Base-by-base conservation (phyloP, 257 asterid genomes). In the Schizonepeta tenuifolia region DNA sequence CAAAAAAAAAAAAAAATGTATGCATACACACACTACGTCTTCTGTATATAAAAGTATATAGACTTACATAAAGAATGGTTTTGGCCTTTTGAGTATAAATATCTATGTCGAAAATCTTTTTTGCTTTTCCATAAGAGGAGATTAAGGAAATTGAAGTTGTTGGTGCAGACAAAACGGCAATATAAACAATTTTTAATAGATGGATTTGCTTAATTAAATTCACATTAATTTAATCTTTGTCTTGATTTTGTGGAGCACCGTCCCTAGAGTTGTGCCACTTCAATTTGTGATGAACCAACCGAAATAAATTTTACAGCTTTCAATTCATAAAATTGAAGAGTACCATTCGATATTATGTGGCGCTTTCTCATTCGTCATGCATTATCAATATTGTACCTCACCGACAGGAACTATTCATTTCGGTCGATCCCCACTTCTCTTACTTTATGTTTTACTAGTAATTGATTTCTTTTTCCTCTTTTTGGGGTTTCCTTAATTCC, bases 251-350 rank as follows among this genome's bases (percentile, higher is more conserved):
- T 38, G 56, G 49, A 70, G 61, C 69, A 71, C 31, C 8, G 66
- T 51, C 35, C 56, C 58, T 71, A 18, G 21, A 12, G 15, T 18
- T 49, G 54, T 55, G 80, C 69, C 72, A 56, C 71, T 31, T 77
- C 77, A 9, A 35, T 74, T 51, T 77, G 55, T 24, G n/a, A 63
- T 64, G 88, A 87, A 64, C 88, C 85, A 76, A 65, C 24, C 73
- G 21, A 71, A 58, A 58, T 78, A 22, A 75, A 63, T 79, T 70
- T 72, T 58, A 63, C 85, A 85, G 72, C 83, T 77, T 74, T 63
- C 82, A 35, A 35, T 62, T 55, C 67, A 62, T 66, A 26, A 83
- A 55, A 67, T 59, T 6, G 80, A 76, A 26, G 75, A 70, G 69
- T 47, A 77, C 81, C 10, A 26, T 46, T 17, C 61, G 7, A 0